Evolutionary conservation across 2,329 filamentous ascomycete genomes (phyloP).

Genomic region (Arthrobotrys iridis): DNA sequence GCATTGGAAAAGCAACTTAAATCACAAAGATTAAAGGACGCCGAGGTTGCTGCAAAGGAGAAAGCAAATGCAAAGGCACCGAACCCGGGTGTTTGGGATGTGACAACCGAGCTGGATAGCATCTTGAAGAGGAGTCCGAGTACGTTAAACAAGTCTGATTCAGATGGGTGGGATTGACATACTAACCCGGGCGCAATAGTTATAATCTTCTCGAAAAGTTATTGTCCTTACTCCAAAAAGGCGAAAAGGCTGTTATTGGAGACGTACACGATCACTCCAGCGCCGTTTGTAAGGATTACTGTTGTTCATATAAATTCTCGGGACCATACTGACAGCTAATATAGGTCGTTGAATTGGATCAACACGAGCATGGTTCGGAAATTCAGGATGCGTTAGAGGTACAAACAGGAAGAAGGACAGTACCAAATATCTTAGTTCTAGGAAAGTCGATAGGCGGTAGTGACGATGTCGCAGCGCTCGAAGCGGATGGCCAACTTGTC

Average conservation of each 20-base stretch:
- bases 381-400: constrained; percentile 77
- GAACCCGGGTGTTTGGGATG: constrained; percentile 65
- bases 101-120: constrained; percentile 75
- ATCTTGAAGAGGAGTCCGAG: constrained; percentile 87
- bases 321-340: background rate
- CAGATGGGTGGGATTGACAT: background rate
- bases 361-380: constrained; percentile 76
- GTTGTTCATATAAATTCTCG: background rate
- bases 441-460: constrained; percentile 89
- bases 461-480: constrained; percentile 81
- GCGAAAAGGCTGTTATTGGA: constrained; percentile 87
- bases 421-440: constrained; percentile 90
- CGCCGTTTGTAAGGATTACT: constrained; percentile 66
- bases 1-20: constrained; percentile 66
- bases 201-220: constrained; percentile 94
- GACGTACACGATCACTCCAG: constrained; percentile 82
- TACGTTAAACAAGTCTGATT: constrained; percentile 64
- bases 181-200: constrained; percentile 66
- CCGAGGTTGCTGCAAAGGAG: constrained; percentile 75
- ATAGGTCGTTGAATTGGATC: constrained; percentile 86
- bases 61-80: constrained; percentile 74
- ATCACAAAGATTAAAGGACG: constrained; percentile 72
- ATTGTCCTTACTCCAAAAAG: constrained; percentile 84
- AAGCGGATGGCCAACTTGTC: constrained; percentile 73
- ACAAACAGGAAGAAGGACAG: constrained; percentile 82